phyloP scores from a whole-genome alignment of 371 early-diverging fungal species.

The Chytridiales sp. region DNA sequence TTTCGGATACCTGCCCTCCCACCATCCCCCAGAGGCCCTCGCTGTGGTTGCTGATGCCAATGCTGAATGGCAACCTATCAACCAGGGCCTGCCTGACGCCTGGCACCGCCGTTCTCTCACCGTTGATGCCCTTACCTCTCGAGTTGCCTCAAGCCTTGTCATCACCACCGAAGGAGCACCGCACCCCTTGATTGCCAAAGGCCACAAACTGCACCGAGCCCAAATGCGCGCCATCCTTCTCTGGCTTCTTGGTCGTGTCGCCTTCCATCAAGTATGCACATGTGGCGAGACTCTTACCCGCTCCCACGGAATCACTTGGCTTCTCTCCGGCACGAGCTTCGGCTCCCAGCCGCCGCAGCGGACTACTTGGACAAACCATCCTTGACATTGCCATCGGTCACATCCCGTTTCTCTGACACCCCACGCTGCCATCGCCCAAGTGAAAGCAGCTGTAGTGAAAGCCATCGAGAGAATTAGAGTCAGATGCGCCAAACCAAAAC shows the following conservation, averaged over 20 bases:
- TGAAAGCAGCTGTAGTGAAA: no score
- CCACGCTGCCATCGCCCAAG: no score
- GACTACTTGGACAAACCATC: no score
- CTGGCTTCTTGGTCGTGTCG: slow-evolving; percentile 15
- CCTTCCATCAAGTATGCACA: slow-evolving; percentile 15
- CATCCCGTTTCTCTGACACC: no score
- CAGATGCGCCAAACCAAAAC: no score
- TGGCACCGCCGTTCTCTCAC: background rate
- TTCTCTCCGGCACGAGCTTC: no score
- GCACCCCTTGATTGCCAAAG: background rate
- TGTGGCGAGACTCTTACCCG: slow-evolving; percentile 4
- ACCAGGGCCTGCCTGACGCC: background rate
- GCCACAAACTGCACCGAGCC: background rate
- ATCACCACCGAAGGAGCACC: background rate
- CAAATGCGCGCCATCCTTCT: background rate
- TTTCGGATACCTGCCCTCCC: background rate
- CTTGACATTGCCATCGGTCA: no score
- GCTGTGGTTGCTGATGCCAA: no score
- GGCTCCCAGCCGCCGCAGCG: no score
- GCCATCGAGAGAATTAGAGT: no score
- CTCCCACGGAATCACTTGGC: background rate
- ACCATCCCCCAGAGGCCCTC: background rate
- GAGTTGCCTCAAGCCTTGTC: background rate
- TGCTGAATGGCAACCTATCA: no score
- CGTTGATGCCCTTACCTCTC: background rate